phyloP scores from a whole-genome alignment of 441 rosid species.

The Corymbia citriodora region DNA sequence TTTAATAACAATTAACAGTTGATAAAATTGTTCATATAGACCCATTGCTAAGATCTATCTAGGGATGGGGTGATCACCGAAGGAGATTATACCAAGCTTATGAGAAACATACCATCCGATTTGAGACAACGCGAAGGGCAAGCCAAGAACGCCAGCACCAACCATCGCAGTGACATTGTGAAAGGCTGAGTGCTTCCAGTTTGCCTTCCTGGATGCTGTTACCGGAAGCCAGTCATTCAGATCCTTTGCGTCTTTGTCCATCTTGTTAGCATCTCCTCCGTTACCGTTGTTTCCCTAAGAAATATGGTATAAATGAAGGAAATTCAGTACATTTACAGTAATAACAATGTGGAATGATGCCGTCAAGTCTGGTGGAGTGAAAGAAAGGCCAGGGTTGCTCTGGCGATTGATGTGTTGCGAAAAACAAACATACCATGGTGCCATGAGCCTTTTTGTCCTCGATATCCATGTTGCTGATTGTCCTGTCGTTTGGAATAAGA shows the following conservation, averaged over 20 bases:
- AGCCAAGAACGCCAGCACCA: neutral
- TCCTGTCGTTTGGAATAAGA: neutral
- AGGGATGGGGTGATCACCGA: neutral
- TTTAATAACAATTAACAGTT: neutral
- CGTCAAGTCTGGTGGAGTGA: neutral
- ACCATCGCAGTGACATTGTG: neutral
- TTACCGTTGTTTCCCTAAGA: neutral
- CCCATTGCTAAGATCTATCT: neutral
- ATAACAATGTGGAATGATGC: neutral
- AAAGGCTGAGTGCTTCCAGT: neutral
- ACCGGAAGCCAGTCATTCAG: neutral
- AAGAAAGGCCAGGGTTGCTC: neutral
- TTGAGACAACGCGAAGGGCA: neutral
- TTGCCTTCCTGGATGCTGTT: neutral
- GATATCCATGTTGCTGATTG: neutral
- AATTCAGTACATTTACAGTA: neutral
- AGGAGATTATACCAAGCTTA: neutral
- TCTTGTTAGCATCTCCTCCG: neutral
- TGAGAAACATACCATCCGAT: neutral
- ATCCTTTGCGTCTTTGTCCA: neutral
- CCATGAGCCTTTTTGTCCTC: neutral
- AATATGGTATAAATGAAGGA: neutral
- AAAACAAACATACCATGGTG: neutral
- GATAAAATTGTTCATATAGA: neutral
- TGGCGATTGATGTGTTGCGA: neutral